phyloP scores from a whole-genome alignment of 176 grass and related monocot species.

The Bonia amplexicaulis region DNA sequence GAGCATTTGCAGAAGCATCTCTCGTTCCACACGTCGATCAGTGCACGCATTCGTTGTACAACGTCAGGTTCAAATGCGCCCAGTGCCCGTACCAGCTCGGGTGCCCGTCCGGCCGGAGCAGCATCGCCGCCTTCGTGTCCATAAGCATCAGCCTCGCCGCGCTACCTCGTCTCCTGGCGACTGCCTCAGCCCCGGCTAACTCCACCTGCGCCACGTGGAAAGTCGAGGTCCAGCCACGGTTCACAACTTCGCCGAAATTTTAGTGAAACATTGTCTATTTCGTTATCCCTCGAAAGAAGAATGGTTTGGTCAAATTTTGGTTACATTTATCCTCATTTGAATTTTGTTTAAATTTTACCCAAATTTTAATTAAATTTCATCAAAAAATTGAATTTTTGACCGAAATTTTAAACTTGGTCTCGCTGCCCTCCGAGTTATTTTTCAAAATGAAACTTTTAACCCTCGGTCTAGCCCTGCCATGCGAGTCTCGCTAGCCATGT shows the following conservation, averaged over 20 bases:
- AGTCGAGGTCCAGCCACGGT: constrained; percentile 18
- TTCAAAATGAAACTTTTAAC: no score
- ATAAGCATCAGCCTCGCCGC: constrained; percentile 31
- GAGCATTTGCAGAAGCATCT: constrained; percentile 45
- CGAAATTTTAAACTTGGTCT: no score
- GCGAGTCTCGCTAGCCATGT: constrained; percentile 6
- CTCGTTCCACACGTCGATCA: constrained; percentile 59
- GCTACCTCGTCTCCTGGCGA: not conserved
- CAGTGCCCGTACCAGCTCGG: constrained; percentile 58
- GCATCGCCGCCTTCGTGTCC: constrained; percentile 41
- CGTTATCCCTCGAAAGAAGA: no score
- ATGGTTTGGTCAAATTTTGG: no score
- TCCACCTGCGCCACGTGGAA: constrained; percentile 53
- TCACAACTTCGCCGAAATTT: no score
- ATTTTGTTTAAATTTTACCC: no score
- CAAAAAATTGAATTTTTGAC: no score
- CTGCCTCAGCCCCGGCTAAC: constrained; percentile 20
- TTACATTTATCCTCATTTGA: no score
- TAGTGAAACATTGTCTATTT: no score
- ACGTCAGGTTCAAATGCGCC: constrained; percentile 36
- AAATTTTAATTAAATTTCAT: no score
- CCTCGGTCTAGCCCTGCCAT: constrained; percentile 19
- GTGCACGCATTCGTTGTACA: constrained; percentile 59
- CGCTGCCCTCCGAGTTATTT: no score
- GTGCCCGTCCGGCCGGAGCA: constrained; percentile 67